These are phyloP conservation scores for Anastatica hierochuntica DNA, from an alignment of 345 rosid species.

Conservation along the genomic window DNA sequence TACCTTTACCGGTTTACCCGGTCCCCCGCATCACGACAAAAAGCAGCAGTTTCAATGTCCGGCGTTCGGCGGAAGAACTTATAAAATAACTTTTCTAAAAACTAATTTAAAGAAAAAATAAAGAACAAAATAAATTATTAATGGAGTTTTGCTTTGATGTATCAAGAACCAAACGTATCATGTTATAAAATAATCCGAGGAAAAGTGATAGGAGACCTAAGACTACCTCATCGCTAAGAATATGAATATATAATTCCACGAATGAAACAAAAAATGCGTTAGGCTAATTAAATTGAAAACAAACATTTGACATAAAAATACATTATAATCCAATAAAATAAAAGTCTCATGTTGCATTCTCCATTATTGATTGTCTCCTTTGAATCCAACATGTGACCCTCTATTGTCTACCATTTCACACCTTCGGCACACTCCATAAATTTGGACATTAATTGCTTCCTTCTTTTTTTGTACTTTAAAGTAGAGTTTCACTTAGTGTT, in stretches of 20 bases:
- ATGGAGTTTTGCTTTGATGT: too few relatives aligned
- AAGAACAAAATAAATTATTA: too few relatives aligned
- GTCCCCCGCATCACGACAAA: conserved; percentile 19
- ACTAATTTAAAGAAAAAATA: too few relatives aligned
- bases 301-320: too few relatives aligned
- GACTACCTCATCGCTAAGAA: conserved; percentile 23
- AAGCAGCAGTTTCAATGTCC: conserved; percentile 30
- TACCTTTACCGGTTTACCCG: not conserved
- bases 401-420: conserved; percentile 42
- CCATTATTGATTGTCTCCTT: conserved; percentile 53
- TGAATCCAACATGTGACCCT: conserved; percentile 43
- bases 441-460: conserved; percentile 3
- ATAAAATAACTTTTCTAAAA: not conserved
- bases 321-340: conserved; percentile 10
- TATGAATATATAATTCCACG: conserved; percentile 8
- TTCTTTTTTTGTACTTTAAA: too few relatives aligned
- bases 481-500: not conserved
- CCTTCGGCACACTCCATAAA: not conserved
- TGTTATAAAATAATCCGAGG: conserved; percentile 10
- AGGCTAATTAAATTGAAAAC: not conserved
- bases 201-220: conserved; percentile 22
- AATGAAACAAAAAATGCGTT: conserved; percentile 15
- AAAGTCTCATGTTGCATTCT: conserved; percentile 25
- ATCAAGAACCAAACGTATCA: conserved; percentile 15
- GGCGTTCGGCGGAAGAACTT: conserved; percentile 33